These are phyloP conservation scores for Trametes meyenii DNA, from an alignment of 768 basidiomycete genomes.

Conservation along the genomic window DNA sequence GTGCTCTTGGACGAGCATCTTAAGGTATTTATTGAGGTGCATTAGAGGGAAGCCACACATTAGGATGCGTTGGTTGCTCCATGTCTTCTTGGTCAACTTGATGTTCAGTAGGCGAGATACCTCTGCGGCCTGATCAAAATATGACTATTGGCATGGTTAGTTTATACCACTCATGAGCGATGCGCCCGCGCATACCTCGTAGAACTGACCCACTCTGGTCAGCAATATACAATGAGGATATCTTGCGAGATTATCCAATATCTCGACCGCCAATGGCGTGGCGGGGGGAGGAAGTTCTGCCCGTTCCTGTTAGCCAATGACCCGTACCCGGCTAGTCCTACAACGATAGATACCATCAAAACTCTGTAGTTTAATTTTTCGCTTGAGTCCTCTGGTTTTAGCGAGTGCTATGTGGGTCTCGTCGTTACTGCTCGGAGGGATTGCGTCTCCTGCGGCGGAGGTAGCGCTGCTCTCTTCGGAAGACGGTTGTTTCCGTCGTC, in stretches of 20 bases:
- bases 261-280: conserved; percentile 65
- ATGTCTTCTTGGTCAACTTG: conserved; percentile 77
- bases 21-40: conserved; percentile 87
- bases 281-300: conserved; percentile 30
- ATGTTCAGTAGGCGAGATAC: conserved; percentile 79
- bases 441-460: neutral
- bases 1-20: conserved; percentile 80
- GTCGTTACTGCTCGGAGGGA: neutral
- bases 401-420: neutral
- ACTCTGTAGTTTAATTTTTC: neutral
- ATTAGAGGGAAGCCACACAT: conserved; percentile 93
- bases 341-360: neutral
- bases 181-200: conserved; percentile 63
- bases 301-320: too few relatives aligned
- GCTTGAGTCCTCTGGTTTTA: conserved; percentile 1
- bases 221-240: conserved; percentile 91
- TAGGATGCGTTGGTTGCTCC: conserved; percentile 66
- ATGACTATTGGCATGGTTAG: conserved; percentile 59
- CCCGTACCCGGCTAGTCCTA: neutral
- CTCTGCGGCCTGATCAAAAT: conserved; percentile 87
- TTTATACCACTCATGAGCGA: too few relatives aligned
- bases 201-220: conserved; percentile 93
- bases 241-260: conserved; percentile 66
- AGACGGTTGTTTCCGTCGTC: neutral
- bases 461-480: neutral